Evolutionary conservation across 768 basidiomycete species (phyloP).

Genomic region (Boletus speciosus): DNA sequence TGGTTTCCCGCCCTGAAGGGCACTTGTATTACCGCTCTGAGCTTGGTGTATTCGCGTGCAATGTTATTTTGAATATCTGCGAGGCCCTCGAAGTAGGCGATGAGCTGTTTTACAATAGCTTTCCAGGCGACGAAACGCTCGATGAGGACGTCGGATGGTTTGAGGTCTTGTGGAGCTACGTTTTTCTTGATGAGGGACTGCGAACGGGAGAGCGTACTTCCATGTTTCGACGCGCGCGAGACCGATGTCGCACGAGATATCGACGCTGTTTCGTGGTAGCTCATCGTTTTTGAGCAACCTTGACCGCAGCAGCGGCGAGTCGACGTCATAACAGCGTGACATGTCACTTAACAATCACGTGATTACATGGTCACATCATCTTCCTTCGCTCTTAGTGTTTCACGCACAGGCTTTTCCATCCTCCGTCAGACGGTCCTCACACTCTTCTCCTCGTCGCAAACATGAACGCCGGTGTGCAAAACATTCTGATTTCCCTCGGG

Average conservation of each 20-base stretch:
- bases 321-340: slow-evolving; percentile 28
- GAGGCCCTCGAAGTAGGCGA: slow-evolving; percentile 72
- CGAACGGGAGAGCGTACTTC: slow-evolving; percentile 71
- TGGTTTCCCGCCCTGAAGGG: slow-evolving; percentile 95
- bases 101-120: slow-evolving; percentile 92
- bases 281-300: slow-evolving; percentile 18
- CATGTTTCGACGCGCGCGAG: slow-evolving; percentile 59
- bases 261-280: slow-evolving; percentile 45
- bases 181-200: slow-evolving; percentile 95
- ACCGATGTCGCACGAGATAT: slow-evolving; percentile 70
- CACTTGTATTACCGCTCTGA: slow-evolving; percentile 94
- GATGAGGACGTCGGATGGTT: slow-evolving; percentile 93
- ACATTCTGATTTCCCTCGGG: slow-evolving; percentile 85
- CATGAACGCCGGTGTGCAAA: slow-evolving; percentile 77
- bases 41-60: slow-evolving; percentile 87
- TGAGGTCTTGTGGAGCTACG: slow-evolving; percentile 83
- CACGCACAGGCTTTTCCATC: slow-evolving; percentile 1
- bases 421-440: slow-evolving; percentile 12
- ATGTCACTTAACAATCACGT: slow-evolving; percentile 10
- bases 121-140: slow-evolving; percentile 95
- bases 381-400: neutral
- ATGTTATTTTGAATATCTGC: slow-evolving; percentile 92
- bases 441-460: slow-evolving; percentile 23
- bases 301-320: too few species aligned
- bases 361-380: slow-evolving; percentile 5